phyloP scores from a whole-genome alignment of 2,329 filamentous ascomycete species.

The Chrysoporthe puriensis region DNA sequence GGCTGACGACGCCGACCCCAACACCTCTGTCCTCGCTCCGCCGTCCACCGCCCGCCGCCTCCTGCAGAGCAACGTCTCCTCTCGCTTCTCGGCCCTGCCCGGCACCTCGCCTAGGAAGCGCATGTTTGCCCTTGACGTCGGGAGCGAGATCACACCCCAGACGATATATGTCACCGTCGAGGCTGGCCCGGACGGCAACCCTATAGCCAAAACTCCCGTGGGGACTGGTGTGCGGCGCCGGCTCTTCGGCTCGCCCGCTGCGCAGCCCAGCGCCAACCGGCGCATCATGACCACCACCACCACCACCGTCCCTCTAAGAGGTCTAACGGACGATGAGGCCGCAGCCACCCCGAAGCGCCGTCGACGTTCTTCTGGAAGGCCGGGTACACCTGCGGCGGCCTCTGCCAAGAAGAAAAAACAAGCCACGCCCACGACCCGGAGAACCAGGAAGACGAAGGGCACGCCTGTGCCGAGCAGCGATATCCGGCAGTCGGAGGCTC shows the following conservation, averaged over 20 bases:
- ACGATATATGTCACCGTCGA: constrained; percentile 60
- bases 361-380: constrained; percentile 52
- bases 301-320: constrained; percentile 53
- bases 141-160: constrained; percentile 53
- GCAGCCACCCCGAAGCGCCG: constrained; percentile 47
- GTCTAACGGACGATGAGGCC: constrained; percentile 47
- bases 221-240: constrained; percentile 39
- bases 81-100: constrained; percentile 36
- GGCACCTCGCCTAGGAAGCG: constrained; percentile 56
- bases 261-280: constrained; percentile 42
- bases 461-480: constrained; percentile 23
- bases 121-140: constrained; percentile 60
- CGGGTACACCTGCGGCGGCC: constrained; percentile 54
- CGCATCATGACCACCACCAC: constrained; percentile 51
- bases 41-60: constrained; percentile 38
- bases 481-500: constrained; percentile 20
- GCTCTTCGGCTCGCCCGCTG: constrained; percentile 50
- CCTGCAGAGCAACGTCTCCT: constrained; percentile 49
- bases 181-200: constrained; percentile 42
- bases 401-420: constrained; percentile 48
- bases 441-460: constrained; percentile 32
- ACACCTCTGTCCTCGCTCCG: constrained; percentile 14
- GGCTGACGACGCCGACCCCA: constrained; percentile 37
- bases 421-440: constrained; percentile 47
- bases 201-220: constrained; percentile 15